phyloP scores from a whole-genome alignment of 140 eudicot genomes.

The Erigeron philadelphicus region DNA sequence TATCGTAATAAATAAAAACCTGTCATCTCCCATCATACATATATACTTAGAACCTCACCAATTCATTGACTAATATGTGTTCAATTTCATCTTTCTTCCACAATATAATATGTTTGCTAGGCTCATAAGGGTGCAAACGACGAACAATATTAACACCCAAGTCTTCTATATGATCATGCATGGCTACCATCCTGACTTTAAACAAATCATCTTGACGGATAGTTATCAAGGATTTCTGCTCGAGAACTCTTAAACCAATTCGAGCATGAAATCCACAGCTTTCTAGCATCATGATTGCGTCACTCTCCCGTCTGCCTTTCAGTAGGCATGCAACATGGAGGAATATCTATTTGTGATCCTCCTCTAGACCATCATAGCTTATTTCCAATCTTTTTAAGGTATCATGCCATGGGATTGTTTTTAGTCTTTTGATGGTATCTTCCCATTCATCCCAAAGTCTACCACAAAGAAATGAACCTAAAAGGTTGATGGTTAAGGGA shows the following conservation, averaged over 20 bases:
- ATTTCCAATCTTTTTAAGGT: neutral
- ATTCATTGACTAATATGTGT: conserved; percentile 4
- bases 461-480: neutral
- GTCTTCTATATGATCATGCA: neutral
- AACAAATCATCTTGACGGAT: neutral
- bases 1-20: neutral
- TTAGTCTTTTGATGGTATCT: neutral
- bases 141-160: neutral
- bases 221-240: neutral
- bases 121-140: neutral
- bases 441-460: neutral
- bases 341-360: conserved; percentile 3
- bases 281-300: neutral
- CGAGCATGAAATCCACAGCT: conserved; percentile 14
- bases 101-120: neutral
- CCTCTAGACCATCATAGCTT: neutral
- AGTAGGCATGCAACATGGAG: neutral
- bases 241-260: conserved; percentile 8
- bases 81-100: neutral
- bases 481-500: neutral
- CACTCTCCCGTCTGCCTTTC: neutral
- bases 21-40: neutral
- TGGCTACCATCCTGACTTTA: too few relatives aligned
- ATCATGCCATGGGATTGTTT: neutral
- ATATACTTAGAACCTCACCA: conserved; percentile 1